Base-by-base conservation (phyloP, 371 early-diverging fungal species). In the Mucor mucedo region DNA sequence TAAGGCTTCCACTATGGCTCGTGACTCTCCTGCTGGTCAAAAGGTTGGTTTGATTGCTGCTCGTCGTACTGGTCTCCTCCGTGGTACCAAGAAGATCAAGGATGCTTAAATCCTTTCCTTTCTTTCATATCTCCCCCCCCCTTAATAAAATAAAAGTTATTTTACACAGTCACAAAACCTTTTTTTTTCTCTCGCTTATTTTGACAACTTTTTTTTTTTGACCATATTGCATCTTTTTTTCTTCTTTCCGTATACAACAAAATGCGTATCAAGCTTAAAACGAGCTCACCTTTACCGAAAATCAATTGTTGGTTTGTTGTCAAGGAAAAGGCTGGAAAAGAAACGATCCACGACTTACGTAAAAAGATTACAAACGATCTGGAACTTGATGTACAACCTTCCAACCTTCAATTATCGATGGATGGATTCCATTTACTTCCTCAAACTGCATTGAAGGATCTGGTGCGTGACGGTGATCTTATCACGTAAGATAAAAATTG, bases 1-100 rank as follows among this genome's bases (percentile, higher is more conserved):
- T 95, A 97, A 99, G 90, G 99, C 99, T 57, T 96, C 99, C 72
- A 99, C 98, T 69, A 90, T 98, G 64, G 84, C 95, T 58, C 93
- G 97, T 80, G 83, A 85, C 83, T 89, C 96, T 70, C 92, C 95
- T 68, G 66, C 66, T 56, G 66, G 66, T 70, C 66, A 70, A 65
- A 66, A 70, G 67, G 71, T 66, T 39, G 71, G 71, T 63, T 70
- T 66, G 66, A 70, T 66, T 66, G 71, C 71, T 63, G 68, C 71
- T 54, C 60, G 66, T 56, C 66, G 70, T 62, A 70, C 70, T 62
- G 70, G 70, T 70, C 65, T 71, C 58, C 65, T 71, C 58, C 72
- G 72, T 65, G 95, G 95, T 92, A 87, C 94, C 87, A 93, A 94
- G 91, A 88, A 89, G 83, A 70, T 87, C 84, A 87, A 83, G 76